These are phyloP conservation scores for Penicillium olsonii DNA, from an alignment of 2,329 filamentous ascomycete species.

Conservation along the genomic window DNA sequence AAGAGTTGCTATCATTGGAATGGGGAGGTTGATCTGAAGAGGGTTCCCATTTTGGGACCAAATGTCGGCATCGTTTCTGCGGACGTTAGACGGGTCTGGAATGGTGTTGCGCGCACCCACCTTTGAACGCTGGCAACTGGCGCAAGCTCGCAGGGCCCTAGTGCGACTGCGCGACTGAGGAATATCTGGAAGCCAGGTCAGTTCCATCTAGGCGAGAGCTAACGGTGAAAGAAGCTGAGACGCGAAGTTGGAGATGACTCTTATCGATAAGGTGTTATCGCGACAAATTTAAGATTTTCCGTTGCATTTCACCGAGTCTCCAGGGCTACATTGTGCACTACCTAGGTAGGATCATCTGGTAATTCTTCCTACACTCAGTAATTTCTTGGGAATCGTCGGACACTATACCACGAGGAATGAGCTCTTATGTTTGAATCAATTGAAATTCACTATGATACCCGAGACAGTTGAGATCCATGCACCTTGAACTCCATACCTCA, in stretches of 20 bases:
- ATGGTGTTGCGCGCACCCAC: conserved; percentile 15
- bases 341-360: no score
- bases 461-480: not conserved
- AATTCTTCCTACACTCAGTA: no score
- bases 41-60: conserved; percentile 14
- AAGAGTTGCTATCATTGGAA: not conserved
- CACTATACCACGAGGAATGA: no score
- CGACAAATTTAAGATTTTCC: not conserved
- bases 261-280: conserved; percentile 16
- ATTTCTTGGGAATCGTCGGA: no score
- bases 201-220: conserved; percentile 28
- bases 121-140: conserved; percentile 36
- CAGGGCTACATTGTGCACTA: no score
- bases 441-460: no score
- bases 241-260: conserved; percentile 1
- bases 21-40: not conserved
- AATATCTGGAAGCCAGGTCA: conserved; percentile 38
- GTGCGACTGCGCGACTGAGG: conserved; percentile 35
- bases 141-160: conserved; percentile 33
- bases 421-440: no score
- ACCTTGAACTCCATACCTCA: not conserved
- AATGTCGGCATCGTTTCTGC: conserved; percentile 38
- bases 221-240: not conserved
- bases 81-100: conserved; percentile 1
- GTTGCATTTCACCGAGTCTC: not conserved